Conservation (phyloP, 352 stramenopile genomes). For the Elongisporangium undulatum region DNA sequence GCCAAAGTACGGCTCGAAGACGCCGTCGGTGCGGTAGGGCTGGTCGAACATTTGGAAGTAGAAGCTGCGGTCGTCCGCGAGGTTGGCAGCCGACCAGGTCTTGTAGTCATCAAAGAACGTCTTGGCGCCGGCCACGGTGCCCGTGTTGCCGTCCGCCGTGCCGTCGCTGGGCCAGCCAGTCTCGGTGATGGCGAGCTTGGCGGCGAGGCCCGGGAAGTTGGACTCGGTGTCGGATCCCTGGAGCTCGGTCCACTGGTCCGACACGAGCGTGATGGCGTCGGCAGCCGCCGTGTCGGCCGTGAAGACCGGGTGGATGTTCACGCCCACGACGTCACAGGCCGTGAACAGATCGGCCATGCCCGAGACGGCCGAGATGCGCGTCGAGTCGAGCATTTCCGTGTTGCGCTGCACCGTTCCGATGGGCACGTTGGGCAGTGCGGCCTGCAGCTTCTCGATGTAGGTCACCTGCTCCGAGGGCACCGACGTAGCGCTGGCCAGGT, state of each 20-base stretch:
- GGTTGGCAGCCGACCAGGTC: slow-evolving; percentile 20
- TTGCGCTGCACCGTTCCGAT: slow-evolving; percentile 48
- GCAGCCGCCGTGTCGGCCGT: slow-evolving; percentile 19
- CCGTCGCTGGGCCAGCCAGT: slow-evolving; percentile 55
- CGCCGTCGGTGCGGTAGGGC: slow-evolving; percentile 28
- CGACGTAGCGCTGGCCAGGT: slow-evolving; percentile 24
- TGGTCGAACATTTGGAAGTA: slow-evolving; percentile 70
- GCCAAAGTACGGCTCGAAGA: slow-evolving; percentile 50
- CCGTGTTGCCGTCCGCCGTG: slow-evolving; percentile 33
- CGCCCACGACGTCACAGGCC: slow-evolving; percentile 52
- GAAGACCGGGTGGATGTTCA: slow-evolving; percentile 76
- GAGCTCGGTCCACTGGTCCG: slow-evolving; percentile 36
- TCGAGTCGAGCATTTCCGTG: slow-evolving; percentile 41
- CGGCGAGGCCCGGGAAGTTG: slow-evolving; percentile 32
- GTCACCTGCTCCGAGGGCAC: slow-evolving; percentile 34
- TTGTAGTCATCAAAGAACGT: slow-evolving; percentile 35
- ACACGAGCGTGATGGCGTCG: slow-evolving; percentile 38
- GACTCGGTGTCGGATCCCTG: slow-evolving; percentile 26
- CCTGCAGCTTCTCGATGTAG: slow-evolving; percentile 37
- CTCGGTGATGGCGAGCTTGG: slow-evolving; percentile 56
- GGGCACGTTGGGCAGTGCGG: slow-evolving; percentile 18
- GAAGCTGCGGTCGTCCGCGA: slow-evolving; percentile 29
- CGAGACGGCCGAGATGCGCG: slow-evolving; percentile 24
- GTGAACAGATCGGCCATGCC: slow-evolving; percentile 36
- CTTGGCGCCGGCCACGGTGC: slow-evolving; percentile 27